Evolutionary conservation across 2,329 filamentous ascomycete genomes (phyloP).

Genomic region (Immersiporthe knoxdaviesiana): DNA sequence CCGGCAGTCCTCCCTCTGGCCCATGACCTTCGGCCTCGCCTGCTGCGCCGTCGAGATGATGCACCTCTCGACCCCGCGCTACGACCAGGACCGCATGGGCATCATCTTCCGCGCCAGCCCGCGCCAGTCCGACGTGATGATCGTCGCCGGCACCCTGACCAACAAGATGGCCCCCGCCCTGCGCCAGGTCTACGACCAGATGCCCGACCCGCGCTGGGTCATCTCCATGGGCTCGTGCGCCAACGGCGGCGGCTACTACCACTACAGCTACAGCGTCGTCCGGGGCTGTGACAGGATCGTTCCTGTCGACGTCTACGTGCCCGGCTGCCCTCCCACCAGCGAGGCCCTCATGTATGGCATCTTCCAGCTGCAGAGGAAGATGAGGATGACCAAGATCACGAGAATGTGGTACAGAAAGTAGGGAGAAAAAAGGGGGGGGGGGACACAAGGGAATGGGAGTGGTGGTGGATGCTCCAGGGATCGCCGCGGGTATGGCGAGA

Average conservation of each 20-base stretch:
- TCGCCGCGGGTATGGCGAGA: not conserved
- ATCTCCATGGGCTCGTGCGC: slow-evolving; percentile 74
- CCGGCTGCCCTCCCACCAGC: slow-evolving; percentile 60
- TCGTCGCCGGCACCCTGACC: slow-evolving; percentile 87
- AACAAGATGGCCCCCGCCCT: slow-evolving; percentile 96
- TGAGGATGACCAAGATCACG: slow-evolving; percentile 54
- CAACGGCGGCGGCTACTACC: slow-evolving; percentile 74
- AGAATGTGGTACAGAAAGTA: slow-evolving; percentile 58
- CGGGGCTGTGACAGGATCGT: slow-evolving; percentile 68
- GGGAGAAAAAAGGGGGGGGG: not conserved
- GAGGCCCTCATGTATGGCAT: slow-evolving; percentile 59
- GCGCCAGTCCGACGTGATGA: slow-evolving; percentile 83
- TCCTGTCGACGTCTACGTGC: slow-evolving; percentile 70
- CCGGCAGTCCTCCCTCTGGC: slow-evolving; percentile 83
- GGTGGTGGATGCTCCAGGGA: not conserved
- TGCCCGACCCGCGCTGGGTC: slow-evolving; percentile 87
- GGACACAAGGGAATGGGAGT: not conserved
- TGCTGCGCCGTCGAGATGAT: slow-evolving; percentile 95
- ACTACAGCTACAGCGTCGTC: slow-evolving; percentile 71
- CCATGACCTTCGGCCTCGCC: slow-evolving; percentile 85
- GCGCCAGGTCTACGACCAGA: slow-evolving; percentile 92
- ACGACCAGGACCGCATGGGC: slow-evolving; percentile 85
- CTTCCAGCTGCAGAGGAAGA: slow-evolving; percentile 72
- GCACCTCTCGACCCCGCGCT: slow-evolving; percentile 84
- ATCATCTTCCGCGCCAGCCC: slow-evolving; percentile 76